A percentile compares a stretch with the other conserved stretches of the same genome.
Evolutionary conservation across 352 stramenopile genomes (phyloP).

Genomic region (Phytophthora cajani): DNA sequence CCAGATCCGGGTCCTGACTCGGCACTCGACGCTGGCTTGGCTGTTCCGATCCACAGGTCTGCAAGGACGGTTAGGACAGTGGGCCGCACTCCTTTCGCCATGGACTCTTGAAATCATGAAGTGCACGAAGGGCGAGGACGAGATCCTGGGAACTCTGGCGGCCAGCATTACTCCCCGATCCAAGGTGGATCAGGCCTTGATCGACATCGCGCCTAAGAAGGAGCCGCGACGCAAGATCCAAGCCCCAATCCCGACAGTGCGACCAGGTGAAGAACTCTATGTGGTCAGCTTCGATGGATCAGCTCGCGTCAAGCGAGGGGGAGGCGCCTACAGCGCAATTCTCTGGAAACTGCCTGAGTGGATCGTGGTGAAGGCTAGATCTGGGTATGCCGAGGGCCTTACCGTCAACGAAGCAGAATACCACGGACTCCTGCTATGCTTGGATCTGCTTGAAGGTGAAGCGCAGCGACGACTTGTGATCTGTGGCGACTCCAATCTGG

Average conservation of each 20-base stretch:
- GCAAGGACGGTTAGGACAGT: background rate
- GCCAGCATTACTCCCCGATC: conserved; percentile 1
- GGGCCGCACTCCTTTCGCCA: background rate
- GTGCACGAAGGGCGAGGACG: background rate
- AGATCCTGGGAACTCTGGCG: background rate
- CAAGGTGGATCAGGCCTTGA: background rate
- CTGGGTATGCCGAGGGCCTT: background rate
- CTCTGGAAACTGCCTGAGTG: background rate
- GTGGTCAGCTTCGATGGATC: conserved; percentile 10
- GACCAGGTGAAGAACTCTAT: background rate
- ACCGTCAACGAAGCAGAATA: conserved; percentile 7
- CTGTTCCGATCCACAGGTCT: conserved; percentile 2
- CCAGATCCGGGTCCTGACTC: background rate
- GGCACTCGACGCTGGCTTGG: conserved; percentile 8
- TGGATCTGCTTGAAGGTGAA: background rate
- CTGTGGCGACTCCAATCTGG: conserved; percentile 1
- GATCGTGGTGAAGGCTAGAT: background rate
- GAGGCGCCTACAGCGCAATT: conserved; percentile 5
- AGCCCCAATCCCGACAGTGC: background rate
- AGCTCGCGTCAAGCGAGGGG: background rate
- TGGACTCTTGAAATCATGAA: background rate
- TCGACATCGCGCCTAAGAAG: background rate
- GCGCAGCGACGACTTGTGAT: background rate
- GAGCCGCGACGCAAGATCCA: background rate
- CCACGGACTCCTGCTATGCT: background rate